Evolutionary conservation across 805 yeast genomes (phyloP), one percentile per base, ranked within the genome.

Genomic region (Candida railenensis): DNA sequence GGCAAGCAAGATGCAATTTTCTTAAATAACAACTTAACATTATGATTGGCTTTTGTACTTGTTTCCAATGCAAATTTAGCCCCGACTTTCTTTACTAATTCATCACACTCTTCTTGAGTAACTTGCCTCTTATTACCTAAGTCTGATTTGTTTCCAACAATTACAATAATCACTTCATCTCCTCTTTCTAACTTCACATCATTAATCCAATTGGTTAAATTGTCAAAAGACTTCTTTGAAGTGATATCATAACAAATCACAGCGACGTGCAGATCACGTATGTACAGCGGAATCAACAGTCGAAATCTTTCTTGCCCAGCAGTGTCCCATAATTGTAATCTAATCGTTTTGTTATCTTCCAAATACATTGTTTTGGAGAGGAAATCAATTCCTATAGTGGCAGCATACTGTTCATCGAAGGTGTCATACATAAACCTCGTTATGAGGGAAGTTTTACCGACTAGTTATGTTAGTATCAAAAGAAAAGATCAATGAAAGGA

Each of bases 351-450:
- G 52, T 71, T 90, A 66, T 94, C 98, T 55, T 95, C 97, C 42
- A 94, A 73, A 65, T 94, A 94, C 95, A 89, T 89, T 3, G 97
- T 90, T 61, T 88, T 92, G 34, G 96, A 87, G 54, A 94, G 78
- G 61, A 94, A 94, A 64, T 94, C 98, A 51, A 94, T 94, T 21
- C 99, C 99, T 45, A 94, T 90, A 0, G 99, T 92, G 15, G 99
- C 98, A 0, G 89, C 89, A 63, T 94, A 94, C 62, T 91, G 96
- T 34, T 94, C 92, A 65, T 92, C 97, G 65, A 92, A 92, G 16
- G 96, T 87, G 63, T 94, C 98, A 64, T 92, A 92, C 98, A 92
- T 92, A 71, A 94, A 92, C 53, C 98, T 76, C n/a, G 98, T 91
- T 55, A 92, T 89, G 50, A 92, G 77, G 2, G 98, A 92, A 3